Evolutionary conservation across 441 rosid genomes (phyloP), one percentile per base, ranked within the genome.

Genomic region (Theobroma grandiflorum): DNA sequence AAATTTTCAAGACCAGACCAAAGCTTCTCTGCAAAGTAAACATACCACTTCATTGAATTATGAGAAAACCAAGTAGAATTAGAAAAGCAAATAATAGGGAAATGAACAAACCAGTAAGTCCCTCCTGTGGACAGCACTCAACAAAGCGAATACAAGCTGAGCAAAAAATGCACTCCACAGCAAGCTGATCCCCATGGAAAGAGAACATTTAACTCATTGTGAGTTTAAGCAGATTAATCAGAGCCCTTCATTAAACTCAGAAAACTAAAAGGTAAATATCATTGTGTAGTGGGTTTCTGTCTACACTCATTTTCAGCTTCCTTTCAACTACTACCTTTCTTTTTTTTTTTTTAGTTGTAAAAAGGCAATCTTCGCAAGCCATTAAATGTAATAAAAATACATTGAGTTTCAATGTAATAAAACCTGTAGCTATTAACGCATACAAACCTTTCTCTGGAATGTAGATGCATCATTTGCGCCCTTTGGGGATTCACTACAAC

Each of bases 91-190:
- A 26, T 69, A 58, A 70, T 2, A 31, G 15, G 53, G 82, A 71
- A 82, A 83, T 65, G 78, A 87, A 81, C 91, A 84, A 82, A 95
- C 99, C 99, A 76, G 97, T 97, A 76, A 97, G 96, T 72, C 99
- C 99, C 86, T 97, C 99, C 86, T 93, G 98, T 38, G 99, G 99
- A 85, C 99, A 97, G 88, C 99, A 95, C 85, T 97, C 99, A 82
- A 90, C 99, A 83, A 97, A 97, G 73, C 99, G 98, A 83, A 97
- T 97, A 79, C 99, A 97, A 45, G 99, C 99, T 67, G 98, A 97
- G 90, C 99, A 97, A 92, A 97, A 97, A 80, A 97, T 95, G 89
- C 99, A 97, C 89, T 97, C 99, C 84, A 97, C 99, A 74, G 99
- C 99, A 84, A 97, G 95, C 99, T 97, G 95, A 87, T 69, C 58